phyloP scores from a whole-genome alignment of 164 flowering plant species.

The Protea cynaroides region DNA sequence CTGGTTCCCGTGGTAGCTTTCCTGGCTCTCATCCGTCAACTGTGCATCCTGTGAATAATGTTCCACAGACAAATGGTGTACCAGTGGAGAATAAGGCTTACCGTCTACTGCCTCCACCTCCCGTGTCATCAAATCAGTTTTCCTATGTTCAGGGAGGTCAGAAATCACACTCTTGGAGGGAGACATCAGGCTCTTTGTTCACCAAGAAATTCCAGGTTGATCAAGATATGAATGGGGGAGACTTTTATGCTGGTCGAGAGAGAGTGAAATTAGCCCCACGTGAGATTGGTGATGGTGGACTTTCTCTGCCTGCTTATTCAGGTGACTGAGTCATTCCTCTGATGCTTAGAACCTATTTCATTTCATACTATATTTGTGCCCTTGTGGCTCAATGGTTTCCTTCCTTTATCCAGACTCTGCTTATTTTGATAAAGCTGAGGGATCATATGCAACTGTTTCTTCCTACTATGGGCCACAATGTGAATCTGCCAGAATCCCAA shows the following conservation, averaged over 20 bases:
- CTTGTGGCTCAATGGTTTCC: neutral
- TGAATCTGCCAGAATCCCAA: slow-evolving; percentile 35
- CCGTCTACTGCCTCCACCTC: slow-evolving; percentile 65
- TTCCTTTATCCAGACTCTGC: slow-evolving; percentile 30
- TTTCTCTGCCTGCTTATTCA: slow-evolving; percentile 35
- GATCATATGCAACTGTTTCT: slow-evolving; percentile 33
- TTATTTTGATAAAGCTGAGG: slow-evolving; percentile 34
- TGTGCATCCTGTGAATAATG: slow-evolving; percentile 23
- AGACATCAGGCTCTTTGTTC: slow-evolving; percentile 41
- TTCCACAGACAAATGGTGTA: slow-evolving; percentile 30
- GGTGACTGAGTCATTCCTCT: slow-evolving; percentile 29
- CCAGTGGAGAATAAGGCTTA: slow-evolving; percentile 35
- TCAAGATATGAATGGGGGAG: slow-evolving; percentile 36
- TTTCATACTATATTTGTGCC: neutral
- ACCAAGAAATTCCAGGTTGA: slow-evolving; percentile 30
- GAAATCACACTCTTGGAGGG: slow-evolving; percentile 43
- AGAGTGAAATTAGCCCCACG: slow-evolving; percentile 39
- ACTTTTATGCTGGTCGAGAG: slow-evolving; percentile 40
- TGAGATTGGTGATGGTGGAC: slow-evolving; percentile 46
- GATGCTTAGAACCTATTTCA: neutral
- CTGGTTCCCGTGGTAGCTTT: slow-evolving; percentile 25
- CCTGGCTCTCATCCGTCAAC: slow-evolving; percentile 25
- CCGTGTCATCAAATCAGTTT: slow-evolving; percentile 67
- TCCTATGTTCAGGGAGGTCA: slow-evolving; percentile 61
- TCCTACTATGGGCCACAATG: slow-evolving; percentile 41